These are phyloP conservation scores for Platismatia glauca DNA, from an alignment of 495 filamentous ascomycete species.

Conservation along the genomic window DNA sequence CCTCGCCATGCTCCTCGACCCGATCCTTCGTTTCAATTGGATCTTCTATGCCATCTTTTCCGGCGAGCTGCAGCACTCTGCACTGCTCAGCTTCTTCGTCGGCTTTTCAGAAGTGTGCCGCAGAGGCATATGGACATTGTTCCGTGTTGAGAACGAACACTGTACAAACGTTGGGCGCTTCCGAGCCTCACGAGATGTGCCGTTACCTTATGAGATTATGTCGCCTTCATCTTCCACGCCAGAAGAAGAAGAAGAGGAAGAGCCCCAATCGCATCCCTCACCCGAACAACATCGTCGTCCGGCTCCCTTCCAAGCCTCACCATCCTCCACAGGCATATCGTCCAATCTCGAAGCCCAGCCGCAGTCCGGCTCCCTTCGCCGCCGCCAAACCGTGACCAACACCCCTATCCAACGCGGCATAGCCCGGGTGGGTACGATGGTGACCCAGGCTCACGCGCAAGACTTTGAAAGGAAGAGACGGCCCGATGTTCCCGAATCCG, in stretches of 20 bases:
- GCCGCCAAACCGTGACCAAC: constrained; percentile 21
- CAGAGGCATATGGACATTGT: constrained; percentile 79
- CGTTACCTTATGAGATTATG: constrained; percentile 65
- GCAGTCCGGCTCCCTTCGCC: constrained; percentile 21
- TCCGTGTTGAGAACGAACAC: constrained; percentile 96
- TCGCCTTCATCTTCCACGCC: constrained; percentile 24
- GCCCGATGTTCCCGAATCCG: constrained; percentile 27
- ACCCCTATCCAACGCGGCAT: constrained; percentile 28
- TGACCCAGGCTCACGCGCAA: constrained; percentile 70
- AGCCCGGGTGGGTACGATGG: constrained; percentile 47
- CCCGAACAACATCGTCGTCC: neutral
- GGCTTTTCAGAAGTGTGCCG: constrained; percentile 68
- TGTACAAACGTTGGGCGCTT: constrained; percentile 78
- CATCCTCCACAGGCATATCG: constrained; percentile 12
- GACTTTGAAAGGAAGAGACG: constrained; percentile 73
- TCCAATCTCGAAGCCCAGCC: constrained; percentile 21
- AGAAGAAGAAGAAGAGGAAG: constrained; percentile 3
- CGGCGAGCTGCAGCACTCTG: constrained; percentile 68
- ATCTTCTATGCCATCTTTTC: constrained; percentile 85
- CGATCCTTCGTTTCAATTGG: constrained; percentile 90
- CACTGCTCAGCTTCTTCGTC: constrained; percentile 66
- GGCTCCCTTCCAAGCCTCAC: constrained; percentile 8
- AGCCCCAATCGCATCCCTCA: neutral
- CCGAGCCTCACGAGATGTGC: constrained; percentile 72
- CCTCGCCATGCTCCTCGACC: constrained; percentile 69